These are phyloP conservation scores for Phytopythium cucurbitacearum DNA, from an alignment of 352 stramenopile genomes.

Conservation along the genomic window DNA sequence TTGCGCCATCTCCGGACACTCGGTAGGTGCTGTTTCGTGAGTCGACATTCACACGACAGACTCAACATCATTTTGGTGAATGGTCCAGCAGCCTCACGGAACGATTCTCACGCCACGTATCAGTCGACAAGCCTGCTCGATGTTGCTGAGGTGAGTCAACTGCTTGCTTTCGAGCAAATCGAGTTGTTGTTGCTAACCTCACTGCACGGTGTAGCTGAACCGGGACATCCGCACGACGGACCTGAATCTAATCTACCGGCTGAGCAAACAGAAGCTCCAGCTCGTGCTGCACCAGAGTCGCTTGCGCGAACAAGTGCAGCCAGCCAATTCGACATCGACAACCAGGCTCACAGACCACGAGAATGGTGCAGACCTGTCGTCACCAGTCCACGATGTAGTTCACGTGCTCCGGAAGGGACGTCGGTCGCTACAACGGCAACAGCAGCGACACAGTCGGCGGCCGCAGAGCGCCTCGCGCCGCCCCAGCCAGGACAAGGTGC, in stretches of 20 bases:
- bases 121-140: neutral
- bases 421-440: slow-evolving; percentile 13
- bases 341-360: neutral
- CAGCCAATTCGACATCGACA: slow-evolving; percentile 6
- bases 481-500: neutral
- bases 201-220: slow-evolving; percentile 11
- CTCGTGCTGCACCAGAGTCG: slow-evolving; percentile 13
- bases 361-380: slow-evolving; percentile 1
- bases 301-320: slow-evolving; percentile 12
- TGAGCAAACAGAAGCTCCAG: slow-evolving; percentile 22
- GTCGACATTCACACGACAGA: neutral
- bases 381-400: slow-evolving; percentile 24
- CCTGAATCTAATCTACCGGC: slow-evolving; percentile 11
- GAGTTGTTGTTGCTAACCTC: neutral
- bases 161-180: neutral
- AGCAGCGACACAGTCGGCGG: slow-evolving; percentile 4
- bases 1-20: neutral
- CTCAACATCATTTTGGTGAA: neutral
- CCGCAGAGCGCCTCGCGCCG: slow-evolving; percentile 9
- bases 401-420: slow-evolving; percentile 28
- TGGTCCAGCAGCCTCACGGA: neutral
- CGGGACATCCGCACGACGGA: slow-evolving; percentile 23
- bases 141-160: neutral
- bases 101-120: neutral
- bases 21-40: neutral